Base-by-base conservation (phyloP, 2,329 filamentous ascomycete species). In the Nemania sp. region DNA sequence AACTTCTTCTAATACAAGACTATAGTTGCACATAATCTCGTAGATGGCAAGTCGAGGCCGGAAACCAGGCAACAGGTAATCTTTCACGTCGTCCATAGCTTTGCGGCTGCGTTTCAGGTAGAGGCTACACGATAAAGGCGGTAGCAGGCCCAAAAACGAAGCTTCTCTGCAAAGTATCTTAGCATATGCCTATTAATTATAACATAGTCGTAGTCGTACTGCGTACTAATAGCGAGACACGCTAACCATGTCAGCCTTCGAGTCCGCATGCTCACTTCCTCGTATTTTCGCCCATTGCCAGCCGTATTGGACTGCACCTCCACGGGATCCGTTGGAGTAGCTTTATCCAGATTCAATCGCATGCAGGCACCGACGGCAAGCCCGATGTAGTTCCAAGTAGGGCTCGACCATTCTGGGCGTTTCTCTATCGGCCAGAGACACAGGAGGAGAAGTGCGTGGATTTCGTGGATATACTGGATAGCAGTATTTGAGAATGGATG, bases 341-440 rank as follows among this genome's bases (percentile, higher is more conserved):
- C 38, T 51, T 54, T 67, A 38, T 62, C 56, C 22, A 70, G 43
- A 24, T 65, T 56, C 35, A 70, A 32, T 27, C 56, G 43, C 35
- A 70, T 70, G 20, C 67, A 70, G 15, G 67, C 57, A 5, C 54
- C 62, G 45, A 68, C 62, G 20, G 67, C 67, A n/a, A 70, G 64
- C 22, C 60, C 57, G 26, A 70, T 41, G 41, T 67, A 68, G 38
- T 58, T 70, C 67, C 67, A 70, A 1, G 56, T 64, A 5, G 67
- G 64, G 35, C 58, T 61, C 32, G 49, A 51, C 26, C 35, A 29
- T 24, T 57, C 60, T 22, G 27, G 45, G 5, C 58, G 64, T 24
- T 60, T 70, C 3, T 61, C 35, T 26, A 62, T 52, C 6, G 68
- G 65, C 61, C 65, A 70, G 7, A 65, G 35, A 26, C 68, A 70